phyloP scores from a whole-genome alignment of 2,329 filamentous ascomycete genomes.

The Ophiostoma sp. region DNA sequence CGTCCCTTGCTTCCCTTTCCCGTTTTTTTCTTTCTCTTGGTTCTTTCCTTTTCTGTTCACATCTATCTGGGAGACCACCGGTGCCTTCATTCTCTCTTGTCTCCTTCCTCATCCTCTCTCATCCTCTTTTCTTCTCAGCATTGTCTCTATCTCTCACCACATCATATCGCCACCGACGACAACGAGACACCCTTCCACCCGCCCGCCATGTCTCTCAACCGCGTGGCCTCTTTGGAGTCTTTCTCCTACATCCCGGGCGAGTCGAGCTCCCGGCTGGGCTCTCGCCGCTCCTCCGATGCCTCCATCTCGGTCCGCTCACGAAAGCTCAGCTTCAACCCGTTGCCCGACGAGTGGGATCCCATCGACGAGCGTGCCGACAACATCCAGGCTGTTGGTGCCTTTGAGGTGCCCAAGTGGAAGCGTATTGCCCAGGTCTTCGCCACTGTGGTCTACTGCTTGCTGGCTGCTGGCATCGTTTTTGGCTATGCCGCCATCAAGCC shows the following conservation, averaged over 20 bases:
- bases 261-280: constrained; percentile 33
- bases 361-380: constrained; percentile 43
- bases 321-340: constrained; percentile 56
- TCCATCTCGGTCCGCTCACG: constrained; percentile 46
- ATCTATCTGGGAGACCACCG: not conserved
- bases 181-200: not conserved
- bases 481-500: constrained; percentile 85
- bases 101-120: not conserved
- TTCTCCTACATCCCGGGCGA: constrained; percentile 46
- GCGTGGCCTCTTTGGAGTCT: constrained; percentile 55
- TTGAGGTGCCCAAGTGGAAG: constrained; percentile 57
- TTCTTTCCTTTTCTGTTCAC: not conserved
- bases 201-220: constrained; percentile 51
- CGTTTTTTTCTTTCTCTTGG: not conserved
- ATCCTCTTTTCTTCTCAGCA: not conserved
- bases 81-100: not conserved
- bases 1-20: not conserved
- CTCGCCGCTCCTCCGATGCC: constrained; percentile 47
- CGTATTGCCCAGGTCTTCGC: constrained; percentile 46
- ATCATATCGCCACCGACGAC: not conserved
- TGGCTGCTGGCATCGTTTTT: constrained; percentile 78
- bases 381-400: constrained; percentile 52
- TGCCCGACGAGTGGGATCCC: constrained; percentile 55
- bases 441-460: constrained; percentile 44
- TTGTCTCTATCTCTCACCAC: not conserved